phyloP scores from a whole-genome alignment of 192 early-diverging fungal species.

The Umbelopsis sp. region DNA sequence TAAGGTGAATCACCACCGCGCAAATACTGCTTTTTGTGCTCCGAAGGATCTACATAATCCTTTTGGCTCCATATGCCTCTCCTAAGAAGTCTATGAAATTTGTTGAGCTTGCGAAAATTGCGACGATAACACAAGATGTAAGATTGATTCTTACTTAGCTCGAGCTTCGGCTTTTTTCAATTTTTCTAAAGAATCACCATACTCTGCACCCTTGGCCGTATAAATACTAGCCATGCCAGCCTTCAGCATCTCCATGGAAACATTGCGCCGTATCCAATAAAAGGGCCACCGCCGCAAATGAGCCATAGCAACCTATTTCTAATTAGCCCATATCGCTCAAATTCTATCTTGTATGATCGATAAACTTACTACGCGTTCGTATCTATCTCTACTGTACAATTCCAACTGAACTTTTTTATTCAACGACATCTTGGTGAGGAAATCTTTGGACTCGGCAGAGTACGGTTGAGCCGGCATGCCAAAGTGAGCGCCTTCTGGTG shows the following conservation, averaged over 20 bases:
- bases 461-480: constrained; percentile 66
- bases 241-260: constrained; percentile 63
- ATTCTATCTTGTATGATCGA: background rate
- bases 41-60: constrained; percentile 25
- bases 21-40: constrained; percentile 54
- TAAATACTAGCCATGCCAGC: constrained; percentile 62
- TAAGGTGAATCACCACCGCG: constrained; percentile 23
- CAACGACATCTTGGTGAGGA: constrained; percentile 47
- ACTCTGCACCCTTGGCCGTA: constrained; percentile 57
- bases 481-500: constrained; percentile 71
- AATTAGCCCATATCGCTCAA: background rate
- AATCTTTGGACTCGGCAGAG: constrained; percentile 55
- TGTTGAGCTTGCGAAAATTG: too few species aligned
- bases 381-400: constrained; percentile 58
- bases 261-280: constrained; percentile 50
- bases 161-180: constrained; percentile 49
- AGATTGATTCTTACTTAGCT: constrained; percentile 58
- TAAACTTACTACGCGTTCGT: constrained; percentile 58
- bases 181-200: constrained; percentile 47
- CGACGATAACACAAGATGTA: background rate
- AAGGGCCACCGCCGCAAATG: constrained; percentile 45
- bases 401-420: constrained; percentile 50
- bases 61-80: constrained; percentile 44
- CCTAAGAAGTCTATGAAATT: constrained; percentile 26
- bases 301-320: constrained; percentile 57